These are phyloP conservation scores for Starmerella powellii DNA, from an alignment of 805 yeast genomes.

Conservation along the genomic window DNA sequence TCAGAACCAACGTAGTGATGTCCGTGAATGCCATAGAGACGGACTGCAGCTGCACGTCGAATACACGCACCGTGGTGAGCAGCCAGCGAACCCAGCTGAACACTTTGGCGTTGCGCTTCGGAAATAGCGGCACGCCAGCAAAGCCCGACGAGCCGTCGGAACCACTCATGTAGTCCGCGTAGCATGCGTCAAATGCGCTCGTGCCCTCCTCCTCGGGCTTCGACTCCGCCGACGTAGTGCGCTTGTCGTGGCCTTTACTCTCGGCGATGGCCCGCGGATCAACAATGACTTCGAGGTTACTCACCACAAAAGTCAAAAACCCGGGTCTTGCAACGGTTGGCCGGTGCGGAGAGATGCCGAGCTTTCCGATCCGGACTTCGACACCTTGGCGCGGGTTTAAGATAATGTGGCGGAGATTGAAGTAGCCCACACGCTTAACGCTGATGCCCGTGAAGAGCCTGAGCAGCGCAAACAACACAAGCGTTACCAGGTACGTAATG, in stretches of 20 bases:
- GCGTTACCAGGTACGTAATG: constrained; percentile 26
- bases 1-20: constrained; percentile 25
- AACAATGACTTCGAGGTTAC: constrained; percentile 27
- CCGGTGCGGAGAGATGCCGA: constrained; percentile 31
- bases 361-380: constrained; percentile 27
- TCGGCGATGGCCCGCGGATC: constrained; percentile 21
- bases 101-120: constrained; percentile 7
- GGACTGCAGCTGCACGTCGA: constrained; percentile 24
- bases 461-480: constrained; percentile 30
- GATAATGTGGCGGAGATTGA: constrained; percentile 30
- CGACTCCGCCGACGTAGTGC: too few relatives aligned
- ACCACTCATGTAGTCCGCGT: not conserved
- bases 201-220: not conserved
- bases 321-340: constrained; percentile 35
- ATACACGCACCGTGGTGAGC: constrained; percentile 20
- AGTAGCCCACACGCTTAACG: constrained; percentile 33
- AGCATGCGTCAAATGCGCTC: not conserved
- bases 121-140: constrained; percentile 17
- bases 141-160: not conserved
- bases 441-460: constrained; percentile 33
- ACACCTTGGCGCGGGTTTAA: constrained; percentile 29
- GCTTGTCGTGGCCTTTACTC: constrained; percentile 3
- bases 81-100: constrained; percentile 19
- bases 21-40: constrained; percentile 24
- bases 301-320: constrained; percentile 28